Evolutionary conservation across 192 early-diverging fungal genomes (phyloP).

Genomic region (Pilobolus umbonatus): DNA sequence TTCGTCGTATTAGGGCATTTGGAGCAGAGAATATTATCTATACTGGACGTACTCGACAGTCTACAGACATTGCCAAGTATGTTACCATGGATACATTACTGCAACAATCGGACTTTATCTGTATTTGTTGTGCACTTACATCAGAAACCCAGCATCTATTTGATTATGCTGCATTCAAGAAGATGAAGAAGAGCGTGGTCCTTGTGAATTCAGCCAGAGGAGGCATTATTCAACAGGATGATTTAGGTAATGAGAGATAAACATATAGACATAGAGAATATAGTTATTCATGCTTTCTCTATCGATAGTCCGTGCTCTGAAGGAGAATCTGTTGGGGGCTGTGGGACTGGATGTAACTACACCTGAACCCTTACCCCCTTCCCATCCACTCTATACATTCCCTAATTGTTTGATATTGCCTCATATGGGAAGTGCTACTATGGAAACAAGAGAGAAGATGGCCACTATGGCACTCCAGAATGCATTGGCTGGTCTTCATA

Average conservation of each 20-base stretch:
- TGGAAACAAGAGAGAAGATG: slow-evolving; percentile 83
- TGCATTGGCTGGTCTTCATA: slow-evolving; percentile 11
- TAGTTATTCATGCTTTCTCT: neutral
- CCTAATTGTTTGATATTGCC: slow-evolving; percentile 69
- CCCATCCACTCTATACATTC: slow-evolving; percentile 56
- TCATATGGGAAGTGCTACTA: slow-evolving; percentile 77
- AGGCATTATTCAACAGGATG: slow-evolving; percentile 71
- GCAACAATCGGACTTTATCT: slow-evolving; percentile 62
- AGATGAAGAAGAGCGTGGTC: slow-evolving; percentile 65
- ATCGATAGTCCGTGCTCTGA: slow-evolving; percentile 54
- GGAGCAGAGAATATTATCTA: slow-evolving; percentile 63
- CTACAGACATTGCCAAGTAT: slow-evolving; percentile 41
- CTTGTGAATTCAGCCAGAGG: slow-evolving; percentile 84
- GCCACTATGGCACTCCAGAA: slow-evolving; percentile 27
- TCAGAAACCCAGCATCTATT: slow-evolving; percentile 69
- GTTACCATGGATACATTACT: slow-evolving; percentile 58
- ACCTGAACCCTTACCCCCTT: slow-evolving; percentile 72
- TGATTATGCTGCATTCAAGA: slow-evolving; percentile 52
- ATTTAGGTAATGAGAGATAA: slow-evolving; percentile 29
- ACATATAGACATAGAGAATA: neutral
- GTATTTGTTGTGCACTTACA: slow-evolving; percentile 71
- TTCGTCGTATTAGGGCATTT: slow-evolving; percentile 68
- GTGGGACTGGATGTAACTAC: slow-evolving; percentile 84
- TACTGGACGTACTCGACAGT: slow-evolving; percentile 43
- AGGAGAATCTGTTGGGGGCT: slow-evolving; percentile 51